Evolutionary conservation across 768 basidiomycete species (phyloP), one percentile per base, ranked within the genome.

Genomic region (Suillus cothurnatus): DNA sequence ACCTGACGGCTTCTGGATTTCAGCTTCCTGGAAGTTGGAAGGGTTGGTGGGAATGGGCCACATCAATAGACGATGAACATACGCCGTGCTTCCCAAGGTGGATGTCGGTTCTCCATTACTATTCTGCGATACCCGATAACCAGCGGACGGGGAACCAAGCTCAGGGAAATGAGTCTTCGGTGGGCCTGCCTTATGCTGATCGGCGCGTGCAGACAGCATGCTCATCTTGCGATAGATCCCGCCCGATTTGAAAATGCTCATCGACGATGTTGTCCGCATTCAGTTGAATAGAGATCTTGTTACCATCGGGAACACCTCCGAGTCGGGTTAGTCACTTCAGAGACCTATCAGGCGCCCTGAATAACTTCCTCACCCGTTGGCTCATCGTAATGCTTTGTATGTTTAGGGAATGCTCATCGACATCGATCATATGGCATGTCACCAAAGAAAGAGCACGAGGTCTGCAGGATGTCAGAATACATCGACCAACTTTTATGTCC

Each of bases 361-460:
- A 19, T n/a, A 45, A 64, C 19, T 53, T 57, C n/a, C 63, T 57
- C 38, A 55, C 68, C 11, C 47, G 23, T 17, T 34, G 53, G 32
- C 53, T 34, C 21, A n/a, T 45, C 41, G 19, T 39, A 32, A 38
- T 23, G 34, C 59, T 62, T 36, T 28, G 58, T 9, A 34, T 38
- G 67, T 55, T 6, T 66, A 67, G 62, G 63, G 66, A 52, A 62
- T 59, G 19, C 47, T 41, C 53, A 28, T 26, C 34, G 62, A 26
- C 53, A 28, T 26, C 34, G 62, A 26, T 43, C 65, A 32, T 73
- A 74, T 38, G 88, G 90, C 19, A 88, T 91, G 85, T 90, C 89
- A 5, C 90, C 90, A 6, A 93, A 93, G 73, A 93, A 93, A 72
- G 77, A 79, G 3, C 91, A 93, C 67, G 91, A 93, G 72, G 89